phyloP scores from a whole-genome alignment of 1,284 basidiomycete genomes.

The Schizophyllum commune region DNA sequence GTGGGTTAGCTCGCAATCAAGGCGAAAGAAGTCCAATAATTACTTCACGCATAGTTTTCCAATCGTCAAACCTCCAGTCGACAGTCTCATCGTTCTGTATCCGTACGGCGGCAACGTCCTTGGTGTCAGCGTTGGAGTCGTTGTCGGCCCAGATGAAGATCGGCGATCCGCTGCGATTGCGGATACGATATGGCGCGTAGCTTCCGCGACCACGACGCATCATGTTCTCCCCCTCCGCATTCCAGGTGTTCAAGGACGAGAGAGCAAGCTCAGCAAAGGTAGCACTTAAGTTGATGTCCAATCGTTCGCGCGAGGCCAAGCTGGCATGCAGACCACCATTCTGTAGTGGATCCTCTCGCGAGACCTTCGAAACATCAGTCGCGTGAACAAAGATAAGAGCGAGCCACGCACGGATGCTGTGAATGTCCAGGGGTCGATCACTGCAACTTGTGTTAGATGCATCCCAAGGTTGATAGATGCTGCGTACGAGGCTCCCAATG shows the following conservation, averaged over 20 bases:
- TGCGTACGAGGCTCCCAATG: slow-evolving; percentile 93
- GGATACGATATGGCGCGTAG: slow-evolving; percentile 90
- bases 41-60: slow-evolving; percentile 91
- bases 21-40: slow-evolving; percentile 11
- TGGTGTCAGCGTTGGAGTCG: slow-evolving; percentile 27
- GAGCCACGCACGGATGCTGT: slow-evolving; percentile 52
- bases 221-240: slow-evolving; percentile 65
- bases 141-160: slow-evolving; percentile 77
- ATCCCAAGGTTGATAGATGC: slow-evolving; percentile 1
- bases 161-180: slow-evolving; percentile 84
- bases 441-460: slow-evolving; percentile 25
- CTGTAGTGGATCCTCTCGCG: slow-evolving; percentile 38
- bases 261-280: slow-evolving; percentile 86
- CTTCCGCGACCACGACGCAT: slow-evolving; percentile 74
- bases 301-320: slow-evolving; percentile 73
- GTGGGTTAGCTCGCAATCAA: slow-evolving; percentile 2
- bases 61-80: slow-evolving; percentile 98
- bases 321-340: slow-evolving; percentile 50
- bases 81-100: slow-evolving; percentile 70
- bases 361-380: slow-evolving; percentile 38
- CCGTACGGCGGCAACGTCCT: slow-evolving; percentile 42
- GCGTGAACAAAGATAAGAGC: neutral
- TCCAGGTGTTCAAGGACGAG: slow-evolving; percentile 68
- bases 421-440: slow-evolving; percentile 97
- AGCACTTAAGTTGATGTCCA: slow-evolving; percentile 91